Conservation (phyloP, 129 eudicot genomes). For the Lactuca saligna region DNA sequence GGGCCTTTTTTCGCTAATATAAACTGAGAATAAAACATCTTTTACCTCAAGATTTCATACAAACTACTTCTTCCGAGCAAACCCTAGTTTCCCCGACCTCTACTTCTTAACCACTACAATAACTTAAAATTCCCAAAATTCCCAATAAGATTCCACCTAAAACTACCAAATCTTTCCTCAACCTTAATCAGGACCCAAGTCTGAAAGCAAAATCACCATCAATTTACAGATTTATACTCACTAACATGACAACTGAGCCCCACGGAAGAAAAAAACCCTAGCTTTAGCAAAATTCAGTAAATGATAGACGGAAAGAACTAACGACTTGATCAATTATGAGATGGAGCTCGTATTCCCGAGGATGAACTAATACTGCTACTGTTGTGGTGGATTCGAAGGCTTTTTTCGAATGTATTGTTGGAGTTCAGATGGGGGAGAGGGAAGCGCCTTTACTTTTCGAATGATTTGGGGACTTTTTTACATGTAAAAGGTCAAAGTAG, state of each 20-base stretch:
- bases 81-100: slow-evolving; percentile 22
- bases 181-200: slow-evolving; percentile 45
- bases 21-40: slow-evolving; percentile 92
- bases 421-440: slow-evolving; percentile 10
- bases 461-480: slow-evolving; percentile 10
- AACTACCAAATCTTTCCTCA: neutral
- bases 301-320: neutral
- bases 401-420: neutral
- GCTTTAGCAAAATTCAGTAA: slow-evolving; percentile 7
- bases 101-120: slow-evolving; percentile 1
- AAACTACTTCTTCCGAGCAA: slow-evolving; percentile 5
- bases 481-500: slow-evolving; percentile 25
- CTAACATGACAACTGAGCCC: neutral
- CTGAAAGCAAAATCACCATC: slow-evolving; percentile 3
- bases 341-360: slow-evolving; percentile 1
- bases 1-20: slow-evolving; percentile 98
- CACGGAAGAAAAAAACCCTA: slow-evolving; percentile 9
- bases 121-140: slow-evolving; percentile 27
- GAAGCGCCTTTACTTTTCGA: slow-evolving; percentile 23
- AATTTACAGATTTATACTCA: neutral
- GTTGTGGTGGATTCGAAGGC: slow-evolving; percentile 13
- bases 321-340: neutral
- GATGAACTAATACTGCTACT: neutral
- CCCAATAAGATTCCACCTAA: slow-evolving; percentile 2
- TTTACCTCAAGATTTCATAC: slow-evolving; percentile 34